Percentiles rank a stretch among this genome's conserved stretches.
These are phyloP conservation scores for Chlamydomonas eustigma DNA, from an alignment of 139 green algal genomes.

Conservation along the genomic window DNA sequence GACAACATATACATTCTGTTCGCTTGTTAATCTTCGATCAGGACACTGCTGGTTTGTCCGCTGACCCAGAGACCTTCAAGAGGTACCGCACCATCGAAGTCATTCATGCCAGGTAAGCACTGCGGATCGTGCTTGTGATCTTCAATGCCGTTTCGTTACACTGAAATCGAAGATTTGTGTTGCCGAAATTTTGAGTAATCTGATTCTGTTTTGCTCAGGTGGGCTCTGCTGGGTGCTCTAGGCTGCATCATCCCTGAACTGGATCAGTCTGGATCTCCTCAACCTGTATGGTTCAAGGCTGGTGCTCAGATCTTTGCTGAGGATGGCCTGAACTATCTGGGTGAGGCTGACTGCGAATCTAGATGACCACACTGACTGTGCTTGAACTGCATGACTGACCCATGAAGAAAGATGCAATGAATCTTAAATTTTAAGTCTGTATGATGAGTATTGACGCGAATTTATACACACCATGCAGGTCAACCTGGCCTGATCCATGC, in stretches of 20 bases:
- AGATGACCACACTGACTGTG: neutral
- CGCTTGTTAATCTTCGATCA: neutral
- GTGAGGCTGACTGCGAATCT: constrained; percentile 41
- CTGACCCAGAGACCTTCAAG: constrained; percentile 73
- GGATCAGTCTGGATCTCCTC: constrained; percentile 24
- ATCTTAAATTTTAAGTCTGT: neutral
- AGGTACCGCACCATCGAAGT: constrained; percentile 77
- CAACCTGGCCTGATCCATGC: constrained; percentile 72
- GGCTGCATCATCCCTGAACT: constrained; percentile 62
- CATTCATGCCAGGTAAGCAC: constrained; percentile 91
- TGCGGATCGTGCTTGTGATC: constrained; percentile 79
- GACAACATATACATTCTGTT: constrained; percentile 1
- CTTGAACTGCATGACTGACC: neutral
- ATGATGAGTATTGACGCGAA: neutral
- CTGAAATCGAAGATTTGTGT: neutral
- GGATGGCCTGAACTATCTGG: constrained; percentile 82
- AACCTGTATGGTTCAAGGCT: constrained; percentile 88
- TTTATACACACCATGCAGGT: constrained; percentile 15
- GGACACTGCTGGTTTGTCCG: constrained; percentile 89
- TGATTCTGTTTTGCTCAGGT: too few relatives aligned
- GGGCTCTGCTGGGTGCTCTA: constrained; percentile 93
- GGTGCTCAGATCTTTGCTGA: constrained; percentile 75
- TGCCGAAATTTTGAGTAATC: neutral
- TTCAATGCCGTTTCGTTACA: neutral
- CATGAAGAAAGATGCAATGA: neutral